These are phyloP conservation scores for Vitis cinerea DNA, from an alignment of 164 flowering plant genomes.

Conservation along the genomic window DNA sequence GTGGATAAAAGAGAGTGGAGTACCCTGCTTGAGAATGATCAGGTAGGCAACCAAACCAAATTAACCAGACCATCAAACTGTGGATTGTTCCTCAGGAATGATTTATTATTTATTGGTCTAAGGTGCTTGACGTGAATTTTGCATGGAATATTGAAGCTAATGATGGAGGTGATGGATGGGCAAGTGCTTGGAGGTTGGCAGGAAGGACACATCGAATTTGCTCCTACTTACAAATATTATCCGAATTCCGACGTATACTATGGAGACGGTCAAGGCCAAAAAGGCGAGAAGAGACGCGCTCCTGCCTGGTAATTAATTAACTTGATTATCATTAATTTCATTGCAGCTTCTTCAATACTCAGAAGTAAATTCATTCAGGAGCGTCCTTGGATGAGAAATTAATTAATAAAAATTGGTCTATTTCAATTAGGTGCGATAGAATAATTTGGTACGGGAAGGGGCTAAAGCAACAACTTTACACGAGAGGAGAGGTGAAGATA, in stretches of 20 bases:
- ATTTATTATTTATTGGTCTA: neutral
- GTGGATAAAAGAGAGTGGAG: slow-evolving; percentile 33
- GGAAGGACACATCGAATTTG: slow-evolving; percentile 52
- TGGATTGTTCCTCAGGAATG: too few species aligned
- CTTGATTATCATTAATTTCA: neutral
- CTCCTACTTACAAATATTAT: slow-evolving; percentile 67
- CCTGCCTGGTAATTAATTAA: slow-evolving; percentile 61
- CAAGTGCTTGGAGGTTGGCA: slow-evolving; percentile 58
- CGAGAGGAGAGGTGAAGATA: slow-evolving; percentile 32
- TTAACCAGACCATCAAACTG: too few species aligned
- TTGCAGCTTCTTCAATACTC: neutral
- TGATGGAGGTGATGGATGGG: slow-evolving; percentile 55
- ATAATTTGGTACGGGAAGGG: slow-evolving; percentile 49
- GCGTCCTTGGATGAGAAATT: neutral
- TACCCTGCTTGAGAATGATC: slow-evolving; percentile 35
- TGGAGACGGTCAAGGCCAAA: slow-evolving; percentile 34
- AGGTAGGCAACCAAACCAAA: slow-evolving; percentile 22
- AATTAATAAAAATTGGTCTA: neutral
- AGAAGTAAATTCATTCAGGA: too few species aligned
- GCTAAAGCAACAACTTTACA: slow-evolving; percentile 34
- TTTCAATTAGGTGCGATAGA: slow-evolving; percentile 40
- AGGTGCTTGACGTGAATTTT: neutral
- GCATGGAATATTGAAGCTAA: slow-evolving; percentile 42
- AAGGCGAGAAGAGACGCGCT: slow-evolving; percentile 44
- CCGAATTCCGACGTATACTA: slow-evolving; percentile 47